phyloP scores from a whole-genome alignment of 2,329 filamentous ascomycete genomes.

The Paraconiothyrium brasiliense region DNA sequence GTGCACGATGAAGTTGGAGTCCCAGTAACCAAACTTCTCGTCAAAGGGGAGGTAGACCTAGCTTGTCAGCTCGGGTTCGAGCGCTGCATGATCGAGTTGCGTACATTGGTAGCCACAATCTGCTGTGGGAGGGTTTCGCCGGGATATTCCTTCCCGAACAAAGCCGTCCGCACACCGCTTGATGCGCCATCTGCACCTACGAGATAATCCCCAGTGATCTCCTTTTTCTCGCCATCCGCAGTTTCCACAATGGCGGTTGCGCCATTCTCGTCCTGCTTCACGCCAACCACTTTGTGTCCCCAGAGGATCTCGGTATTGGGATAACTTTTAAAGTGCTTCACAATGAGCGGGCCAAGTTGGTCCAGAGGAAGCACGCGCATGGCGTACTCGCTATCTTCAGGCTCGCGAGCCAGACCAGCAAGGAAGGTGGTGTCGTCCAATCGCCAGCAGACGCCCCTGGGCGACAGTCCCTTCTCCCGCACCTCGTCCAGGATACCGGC shows the following conservation, averaged over 20 bases:
- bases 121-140: slow-evolving; percentile 69
- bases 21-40: slow-evolving; percentile 62
- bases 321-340: slow-evolving; percentile 40
- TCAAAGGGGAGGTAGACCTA: slow-evolving; percentile 70
- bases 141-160: slow-evolving; percentile 58
- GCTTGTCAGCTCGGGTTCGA: slow-evolving; percentile 12
- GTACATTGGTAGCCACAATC: slow-evolving; percentile 70
- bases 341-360: slow-evolving; percentile 38
- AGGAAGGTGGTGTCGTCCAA: slow-evolving; percentile 47
- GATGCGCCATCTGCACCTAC: slow-evolving; percentile 48
- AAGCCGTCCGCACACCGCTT: slow-evolving; percentile 40
- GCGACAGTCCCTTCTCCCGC: slow-evolving; percentile 53
- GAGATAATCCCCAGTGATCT: slow-evolving; percentile 41
- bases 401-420: slow-evolving; percentile 41
- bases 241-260: slow-evolving; percentile 42
- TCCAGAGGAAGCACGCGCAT: slow-evolving; percentile 46
- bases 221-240: slow-evolving; percentile 34
- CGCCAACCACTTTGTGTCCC: slow-evolving; percentile 42
- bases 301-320: slow-evolving; percentile 41
- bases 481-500: slow-evolving; percentile 68
- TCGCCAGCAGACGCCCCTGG: slow-evolving; percentile 57
- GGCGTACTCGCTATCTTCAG: slow-evolving; percentile 37
- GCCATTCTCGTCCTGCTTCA: slow-evolving; percentile 42
- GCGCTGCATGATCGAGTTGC: slow-evolving; percentile 21
- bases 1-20: slow-evolving; percentile 70